Conservation (phyloP, 306 rosid species). For the Castanospermum australe region DNA sequence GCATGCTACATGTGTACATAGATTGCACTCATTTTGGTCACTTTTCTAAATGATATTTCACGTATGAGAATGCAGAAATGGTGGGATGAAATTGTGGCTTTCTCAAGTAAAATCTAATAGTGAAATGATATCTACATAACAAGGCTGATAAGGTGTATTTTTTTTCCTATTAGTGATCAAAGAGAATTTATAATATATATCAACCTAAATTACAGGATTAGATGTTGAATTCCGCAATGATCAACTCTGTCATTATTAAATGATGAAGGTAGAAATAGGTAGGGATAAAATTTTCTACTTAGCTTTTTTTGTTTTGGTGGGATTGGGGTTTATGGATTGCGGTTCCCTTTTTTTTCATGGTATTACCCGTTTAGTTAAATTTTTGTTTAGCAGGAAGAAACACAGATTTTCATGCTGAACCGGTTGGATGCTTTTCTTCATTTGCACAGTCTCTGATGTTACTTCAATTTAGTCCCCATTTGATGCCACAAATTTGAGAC, state of each 20-base stretch:
- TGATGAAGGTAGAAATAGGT: not conserved
- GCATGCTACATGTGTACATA: not conserved
- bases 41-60: not conserved
- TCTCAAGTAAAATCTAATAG: not conserved
- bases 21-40: not conserved
- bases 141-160: not conserved
- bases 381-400: not conserved
- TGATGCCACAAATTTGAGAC: not conserved
- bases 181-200: not conserved
- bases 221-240: not conserved
- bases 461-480: not conserved
- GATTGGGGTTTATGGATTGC: not conserved
- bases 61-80: not conserved
- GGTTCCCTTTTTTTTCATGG: no score
- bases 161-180: not conserved
- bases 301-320: not conserved
- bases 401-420: not conserved
- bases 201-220: not conserved
- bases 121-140: not conserved
- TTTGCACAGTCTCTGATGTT: not conserved
- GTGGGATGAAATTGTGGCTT: not conserved
- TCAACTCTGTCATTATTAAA: not conserved
- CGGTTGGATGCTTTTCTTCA: not conserved
- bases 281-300: not conserved
- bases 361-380: not conserved